These are phyloP conservation scores for Panicum hallii DNA, from an alignment of 202 grass and related monocot species.

Conservation along the genomic window DNA sequence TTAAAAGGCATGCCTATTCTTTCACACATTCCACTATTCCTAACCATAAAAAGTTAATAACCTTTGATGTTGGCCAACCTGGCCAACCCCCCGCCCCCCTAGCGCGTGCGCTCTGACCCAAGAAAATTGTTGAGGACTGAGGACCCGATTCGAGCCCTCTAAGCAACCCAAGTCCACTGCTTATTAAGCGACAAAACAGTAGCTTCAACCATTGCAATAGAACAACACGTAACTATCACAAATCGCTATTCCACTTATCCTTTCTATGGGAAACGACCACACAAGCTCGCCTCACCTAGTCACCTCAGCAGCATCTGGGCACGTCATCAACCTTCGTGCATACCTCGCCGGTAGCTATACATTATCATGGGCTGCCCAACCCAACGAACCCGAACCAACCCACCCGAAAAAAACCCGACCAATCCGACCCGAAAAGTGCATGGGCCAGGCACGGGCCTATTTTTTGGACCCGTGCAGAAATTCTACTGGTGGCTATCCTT, in stretches of 20 bases:
- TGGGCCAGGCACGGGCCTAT: too few species aligned
- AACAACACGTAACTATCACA: background rate
- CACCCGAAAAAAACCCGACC: too few species aligned
- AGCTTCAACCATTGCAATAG: background rate
- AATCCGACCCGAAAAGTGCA: too few species aligned
- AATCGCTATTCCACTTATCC: background rate
- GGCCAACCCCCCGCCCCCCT: too few species aligned
- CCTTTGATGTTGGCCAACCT: background rate
- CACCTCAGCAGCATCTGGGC: background rate
- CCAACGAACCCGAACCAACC: too few species aligned
- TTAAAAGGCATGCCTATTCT: background rate
- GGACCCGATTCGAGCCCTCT: background rate
- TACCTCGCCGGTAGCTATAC: background rate
- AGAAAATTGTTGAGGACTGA: background rate
- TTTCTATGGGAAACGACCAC: background rate
- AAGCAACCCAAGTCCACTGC: background rate
- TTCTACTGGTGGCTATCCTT: background rate
- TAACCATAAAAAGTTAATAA: conserved; percentile 25
- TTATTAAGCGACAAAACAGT: background rate
- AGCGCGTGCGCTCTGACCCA: background rate
- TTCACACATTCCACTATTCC: conserved; percentile 21
- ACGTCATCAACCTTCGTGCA: background rate
- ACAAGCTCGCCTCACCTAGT: background rate
- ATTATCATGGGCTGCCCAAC: too few species aligned
- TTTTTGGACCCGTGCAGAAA: too few species aligned